Percentiles rank a stretch among this genome's conserved stretches.
phyloP scores from a whole-genome alignment of 2,329 filamentous ascomycete genomes.

The Alternaria dauci region DNA sequence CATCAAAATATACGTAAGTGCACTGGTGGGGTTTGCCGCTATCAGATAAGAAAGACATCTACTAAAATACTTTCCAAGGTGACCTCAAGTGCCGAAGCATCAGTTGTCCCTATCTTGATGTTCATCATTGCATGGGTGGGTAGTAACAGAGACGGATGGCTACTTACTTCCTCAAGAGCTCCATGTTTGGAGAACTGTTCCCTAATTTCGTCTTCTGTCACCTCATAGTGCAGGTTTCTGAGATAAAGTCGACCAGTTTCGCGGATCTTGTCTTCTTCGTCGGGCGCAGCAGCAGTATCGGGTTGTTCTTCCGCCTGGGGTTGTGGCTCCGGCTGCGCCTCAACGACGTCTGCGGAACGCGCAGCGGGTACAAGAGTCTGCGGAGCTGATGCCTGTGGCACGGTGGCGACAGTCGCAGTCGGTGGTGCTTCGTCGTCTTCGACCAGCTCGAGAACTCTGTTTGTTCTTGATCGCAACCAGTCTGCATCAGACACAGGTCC shows the following conservation, averaged over 20 bases:
- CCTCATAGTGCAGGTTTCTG: slow-evolving; percentile 84
- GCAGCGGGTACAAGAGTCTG: slow-evolving; percentile 21
- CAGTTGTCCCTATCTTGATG: slow-evolving; percentile 99
- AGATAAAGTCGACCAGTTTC: slow-evolving; percentile 83
- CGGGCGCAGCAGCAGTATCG: slow-evolving; percentile 46
- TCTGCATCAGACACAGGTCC: slow-evolving; percentile 76
- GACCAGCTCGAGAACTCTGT: slow-evolving; percentile 81
- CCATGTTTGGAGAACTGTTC: slow-evolving; percentile 77
- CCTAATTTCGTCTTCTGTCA: slow-evolving; percentile 78
- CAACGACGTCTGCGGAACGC: slow-evolving; percentile 10
- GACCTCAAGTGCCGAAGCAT: slow-evolving; percentile 91
- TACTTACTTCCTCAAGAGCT: slow-evolving; percentile 83
- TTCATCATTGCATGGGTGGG: slow-evolving; percentile 76
- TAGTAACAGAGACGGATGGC: slow-evolving; percentile 23
- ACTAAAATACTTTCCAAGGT: slow-evolving; percentile 98
- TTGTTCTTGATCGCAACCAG: slow-evolving; percentile 91
- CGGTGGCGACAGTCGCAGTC: not conserved
- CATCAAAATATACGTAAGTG: not conserved
- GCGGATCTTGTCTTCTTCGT: slow-evolving; percentile 69
- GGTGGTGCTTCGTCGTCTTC: slow-evolving; percentile 71
- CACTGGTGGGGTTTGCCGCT: slow-evolving; percentile 38
- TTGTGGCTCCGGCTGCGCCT: slow-evolving; percentile 18
- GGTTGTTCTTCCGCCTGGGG: slow-evolving; percentile 44
- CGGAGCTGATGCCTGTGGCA: slow-evolving; percentile 3
- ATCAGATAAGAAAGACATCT: slow-evolving; percentile 97